Evolutionary conservation across 257 asterid species (phyloP), one percentile per base, ranked within the genome.

Genomic region (Schizonepeta tenuifolia): DNA sequence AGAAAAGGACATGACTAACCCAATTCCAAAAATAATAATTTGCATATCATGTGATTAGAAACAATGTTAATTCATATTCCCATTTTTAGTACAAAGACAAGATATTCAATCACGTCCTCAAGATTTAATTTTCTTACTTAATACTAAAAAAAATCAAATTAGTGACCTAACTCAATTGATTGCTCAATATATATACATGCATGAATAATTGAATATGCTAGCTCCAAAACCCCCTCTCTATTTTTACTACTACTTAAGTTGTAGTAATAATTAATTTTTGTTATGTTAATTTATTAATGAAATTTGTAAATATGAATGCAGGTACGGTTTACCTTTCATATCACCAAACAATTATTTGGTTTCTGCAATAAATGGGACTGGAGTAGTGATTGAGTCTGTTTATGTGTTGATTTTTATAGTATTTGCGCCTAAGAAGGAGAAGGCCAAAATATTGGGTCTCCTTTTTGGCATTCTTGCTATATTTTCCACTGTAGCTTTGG

Each of bases 291-390:
- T 31, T 31, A 31, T 31, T 31, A 31, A 31, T 5, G 36, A 31
- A 31, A 5, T 31, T 31, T 31, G 36, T 4, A 31, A 31, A 31
- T 31, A 31, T 7, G 10, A 36, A 73, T 73, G 74, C 64, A 91
- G 97, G 97, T 91, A 91, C 17, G 97, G 97, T 9, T 66, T 90
- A 69, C 97, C 98, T 0, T 83, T 88, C 65, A 75, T 90, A 46
- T 87, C 98, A 20, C 78, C 79, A 44, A 69, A 90, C 86, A 93
- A 93, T 79, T 24, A 70, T 9, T 55, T 84, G 9, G 93, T 93
- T 20, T 61, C 92, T 0, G 84, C 75, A 6, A 83, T 93, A 24
- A 65, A 65, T 26, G 70, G 70, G 9, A 43, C 57, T 0, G 70
- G 97, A 5, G 87, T 81, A 0, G 86, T 70, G 53, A 73, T 93